Evolutionary conservation across 2,329 filamentous ascomycete species (phyloP), one percentile per base, ranked within the genome.

Genomic region (Fusarium pilosicola): DNA sequence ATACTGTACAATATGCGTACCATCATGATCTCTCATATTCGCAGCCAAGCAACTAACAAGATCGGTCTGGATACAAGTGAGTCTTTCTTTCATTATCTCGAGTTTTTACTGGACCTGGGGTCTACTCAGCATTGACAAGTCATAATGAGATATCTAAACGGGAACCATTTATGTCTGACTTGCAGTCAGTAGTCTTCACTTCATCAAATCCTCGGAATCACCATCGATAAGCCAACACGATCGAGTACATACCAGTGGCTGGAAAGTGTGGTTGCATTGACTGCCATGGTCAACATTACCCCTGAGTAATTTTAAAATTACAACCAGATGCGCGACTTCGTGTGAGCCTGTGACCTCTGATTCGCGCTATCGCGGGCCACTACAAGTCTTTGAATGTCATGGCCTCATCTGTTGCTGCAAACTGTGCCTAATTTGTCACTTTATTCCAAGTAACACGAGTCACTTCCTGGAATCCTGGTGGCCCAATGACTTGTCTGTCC

Each of bases 241-340:
- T 71, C 59, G 36, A 39, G 51, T 48, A 34, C 32, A 17, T 17
- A 49, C 28, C 42, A 26, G 22, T 56, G 60, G 30, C 32, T 48
- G 55, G 58, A 62, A 68, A 44, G 44, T 30, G 63, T 41, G 51
- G 75, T 77, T 62, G 68, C 74, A 77, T 76, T 72, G 66, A 56
- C 61, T 65, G 28, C 55, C 48, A 66, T 66, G 59, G 59, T 67
- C 71, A 65, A 56, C 60, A 74, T 68, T 68, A 65, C 76, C 76
- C 76, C 76, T 77, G 62, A 56, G 68, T 66, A 77, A 77, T 77
- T 70, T 77, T 71, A 76, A 74, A 68, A 70, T 73, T 75, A 49
- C 62, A 55, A 41, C 51, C 44, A 30, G 51, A 46, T 56, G 58
- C 58, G 34, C 55, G 52, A 61, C 54, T 49, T 57, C 73, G 71